These are phyloP conservation scores for Aphanomyces euteiches DNA, from an alignment of 352 stramenopile species.

Conservation along the genomic window DNA sequence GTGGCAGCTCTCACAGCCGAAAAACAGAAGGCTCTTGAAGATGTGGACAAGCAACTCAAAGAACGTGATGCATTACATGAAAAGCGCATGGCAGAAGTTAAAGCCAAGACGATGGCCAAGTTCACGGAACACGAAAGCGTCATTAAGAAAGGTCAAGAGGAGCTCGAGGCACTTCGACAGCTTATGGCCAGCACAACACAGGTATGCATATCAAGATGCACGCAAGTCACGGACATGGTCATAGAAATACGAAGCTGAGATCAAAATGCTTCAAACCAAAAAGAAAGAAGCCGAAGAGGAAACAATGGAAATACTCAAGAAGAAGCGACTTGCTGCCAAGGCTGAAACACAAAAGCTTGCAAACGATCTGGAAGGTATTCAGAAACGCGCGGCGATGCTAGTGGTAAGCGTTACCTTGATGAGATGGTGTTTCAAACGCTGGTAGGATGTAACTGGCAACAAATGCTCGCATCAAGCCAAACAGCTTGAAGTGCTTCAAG, in stretches of 20 bases:
- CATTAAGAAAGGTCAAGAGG: slow-evolving; percentile 21
- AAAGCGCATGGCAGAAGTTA: slow-evolving; percentile 54
- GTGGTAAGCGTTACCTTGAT: slow-evolving; percentile 21
- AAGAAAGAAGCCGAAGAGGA: slow-evolving; percentile 31
- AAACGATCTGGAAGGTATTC: slow-evolving; percentile 62
- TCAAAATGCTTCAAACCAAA: slow-evolving; percentile 19
- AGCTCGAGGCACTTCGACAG: slow-evolving; percentile 1
- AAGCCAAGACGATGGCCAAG: slow-evolving; percentile 31
- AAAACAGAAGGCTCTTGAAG: slow-evolving; percentile 44
- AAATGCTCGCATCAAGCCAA: slow-evolving; percentile 55
- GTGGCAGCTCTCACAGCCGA: slow-evolving; percentile 43
- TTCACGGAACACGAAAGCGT: slow-evolving; percentile 29
- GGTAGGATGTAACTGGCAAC: slow-evolving; percentile 44
- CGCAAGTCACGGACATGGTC: not conserved
- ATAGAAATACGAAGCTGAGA: slow-evolving; percentile 25
- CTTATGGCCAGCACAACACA: not conserved
- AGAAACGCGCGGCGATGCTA: slow-evolving; percentile 41
- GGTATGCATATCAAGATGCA: not conserved
- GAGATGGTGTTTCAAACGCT: not conserved
- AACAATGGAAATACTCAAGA: slow-evolving; percentile 62
- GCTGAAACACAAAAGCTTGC: slow-evolving; percentile 76
- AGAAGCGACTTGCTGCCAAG: slow-evolving; percentile 75
- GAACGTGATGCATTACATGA: slow-evolving; percentile 73
- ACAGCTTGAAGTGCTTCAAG: slow-evolving; percentile 56
- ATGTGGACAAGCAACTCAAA: slow-evolving; percentile 57